Evolutionary conservation across 371 early-diverging fungal species (phyloP), one percentile per base, ranked within the genome.

Genomic region (Mortierella polycephala): DNA sequence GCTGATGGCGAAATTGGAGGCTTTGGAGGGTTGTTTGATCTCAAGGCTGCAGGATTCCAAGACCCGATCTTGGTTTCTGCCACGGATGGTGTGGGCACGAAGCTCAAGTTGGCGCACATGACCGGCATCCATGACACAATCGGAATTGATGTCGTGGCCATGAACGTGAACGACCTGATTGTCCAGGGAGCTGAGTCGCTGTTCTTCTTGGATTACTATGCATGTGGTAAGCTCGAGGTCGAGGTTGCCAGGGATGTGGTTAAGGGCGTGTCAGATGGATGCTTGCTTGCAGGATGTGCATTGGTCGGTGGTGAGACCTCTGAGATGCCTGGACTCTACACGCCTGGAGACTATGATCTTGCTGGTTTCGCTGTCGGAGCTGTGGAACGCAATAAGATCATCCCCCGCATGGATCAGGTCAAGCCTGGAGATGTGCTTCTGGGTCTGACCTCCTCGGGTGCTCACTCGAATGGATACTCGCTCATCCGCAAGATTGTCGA

Each of bases 151-250:
- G 86, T 98, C 57, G 99, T 99, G 44, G 99, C 98, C 18, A 99
- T 99, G 99, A 96, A 92, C 80, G 99, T 98, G 71, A 99, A 99
- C 83, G 99, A 99, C 76, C 85, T 99, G 64, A 87, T 99, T 55
- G 98, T 98, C n/a, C 98, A 99, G 85, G 99, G 98, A 44, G 99
- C 98, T 12, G 98, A 99, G 79, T 98, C 99, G 5, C 85, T 99
- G 44, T 94, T 96, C 84, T 99, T 99, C 88, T 86, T 98, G 60
- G 99, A 99, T 84, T 99, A 99, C 83, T 99, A 91, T 85, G 99
- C 98, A 14, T 95, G 96, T 75, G 93, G 95, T 58, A 93, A 95
- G 74, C 90, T 99, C 46, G 95, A 98, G 60, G 95, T 98, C 1
- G 91, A 93, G 68, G 95, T 95, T 12, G 94, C 96, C 62, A 90